phyloP scores from a whole-genome alignment of 129 eudicot genomes.

The Kitagawia praeruptora region DNA sequence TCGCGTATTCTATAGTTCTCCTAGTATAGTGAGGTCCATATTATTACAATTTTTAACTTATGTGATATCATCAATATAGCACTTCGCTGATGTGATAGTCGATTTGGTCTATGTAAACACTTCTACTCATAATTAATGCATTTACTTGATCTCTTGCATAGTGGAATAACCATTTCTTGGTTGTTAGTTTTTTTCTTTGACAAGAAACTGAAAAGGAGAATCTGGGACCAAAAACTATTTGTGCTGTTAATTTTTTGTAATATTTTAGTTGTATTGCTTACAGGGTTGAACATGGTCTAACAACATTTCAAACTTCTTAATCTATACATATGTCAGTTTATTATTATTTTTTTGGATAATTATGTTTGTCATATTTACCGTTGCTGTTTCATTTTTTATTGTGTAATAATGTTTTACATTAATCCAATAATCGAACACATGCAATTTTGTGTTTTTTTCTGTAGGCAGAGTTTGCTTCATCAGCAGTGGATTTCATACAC shows the following conservation, averaged over 20 bases:
- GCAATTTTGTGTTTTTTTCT: constrained; percentile 5
- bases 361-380: neutral
- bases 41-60: neutral
- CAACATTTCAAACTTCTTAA: neutral
- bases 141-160: neutral
- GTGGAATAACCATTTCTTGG: neutral
- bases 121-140: neutral
- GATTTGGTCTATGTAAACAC: neutral
- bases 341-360: neutral
- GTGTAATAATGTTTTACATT: too few relatives aligned
- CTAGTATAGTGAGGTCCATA: neutral
- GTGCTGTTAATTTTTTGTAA: neutral
- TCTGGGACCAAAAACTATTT: neutral
- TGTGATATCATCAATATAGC: neutral
- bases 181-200: neutral
- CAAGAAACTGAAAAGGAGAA: neutral
- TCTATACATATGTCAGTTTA: neutral
- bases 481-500: constrained; percentile 94
- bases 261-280: neutral
- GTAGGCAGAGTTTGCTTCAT: constrained; percentile 90
- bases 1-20: neutral
- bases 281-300: neutral
- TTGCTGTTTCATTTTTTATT: neutral
- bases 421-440: neutral
- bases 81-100: neutral